These are phyloP conservation scores for Macrocystidia cucumis DNA, from an alignment of 1,284 basidiomycete genomes.

Conservation along the genomic window DNA sequence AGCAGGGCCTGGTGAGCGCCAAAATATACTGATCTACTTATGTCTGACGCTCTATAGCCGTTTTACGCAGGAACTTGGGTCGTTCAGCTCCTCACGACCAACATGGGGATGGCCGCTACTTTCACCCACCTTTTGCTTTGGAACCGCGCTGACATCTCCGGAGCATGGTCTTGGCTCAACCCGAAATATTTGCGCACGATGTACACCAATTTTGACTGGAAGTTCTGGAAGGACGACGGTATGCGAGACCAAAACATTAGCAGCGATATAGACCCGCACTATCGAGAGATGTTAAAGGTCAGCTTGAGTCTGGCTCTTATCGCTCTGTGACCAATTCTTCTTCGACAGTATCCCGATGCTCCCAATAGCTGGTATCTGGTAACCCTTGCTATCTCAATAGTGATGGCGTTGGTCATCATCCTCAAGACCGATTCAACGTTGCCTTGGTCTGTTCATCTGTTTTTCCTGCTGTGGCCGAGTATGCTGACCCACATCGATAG, in stretches of 20 bases:
- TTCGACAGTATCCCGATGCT: constrained; percentile 35
- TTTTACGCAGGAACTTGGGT: constrained; percentile 33
- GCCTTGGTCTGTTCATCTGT: constrained; percentile 28
- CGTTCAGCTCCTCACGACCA: constrained; percentile 25
- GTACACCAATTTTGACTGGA: constrained; percentile 28
- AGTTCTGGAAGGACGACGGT: constrained; percentile 36
- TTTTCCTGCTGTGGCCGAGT: too few species aligned
- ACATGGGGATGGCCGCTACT: constrained; percentile 36
- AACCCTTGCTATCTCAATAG: constrained; percentile 27
- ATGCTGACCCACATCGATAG: constrained; percentile 8
- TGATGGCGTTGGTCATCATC: constrained; percentile 34
- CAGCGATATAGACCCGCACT: constrained; percentile 40
- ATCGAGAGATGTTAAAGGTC: constrained; percentile 44
- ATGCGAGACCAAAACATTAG: constrained; percentile 19
- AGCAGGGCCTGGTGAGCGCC: constrained; percentile 30
- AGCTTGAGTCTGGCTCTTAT: constrained; percentile 12
- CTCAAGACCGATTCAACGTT: constrained; percentile 43
- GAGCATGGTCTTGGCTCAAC: constrained; percentile 35
- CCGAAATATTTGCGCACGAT: constrained; percentile 23
- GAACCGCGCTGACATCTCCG: constrained; percentile 35
- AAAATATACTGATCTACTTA: background rate
- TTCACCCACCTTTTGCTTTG: constrained; percentile 45
- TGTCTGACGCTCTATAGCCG: constrained; percentile 20
- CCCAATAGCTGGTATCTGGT: constrained; percentile 40
- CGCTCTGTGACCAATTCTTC: too few species aligned